Percentiles rank a stretch among this genome's conserved stretches.
phyloP scores from a whole-genome alignment of 2,329 filamentous ascomycete genomes.

The Botrytis paeoniae region DNA sequence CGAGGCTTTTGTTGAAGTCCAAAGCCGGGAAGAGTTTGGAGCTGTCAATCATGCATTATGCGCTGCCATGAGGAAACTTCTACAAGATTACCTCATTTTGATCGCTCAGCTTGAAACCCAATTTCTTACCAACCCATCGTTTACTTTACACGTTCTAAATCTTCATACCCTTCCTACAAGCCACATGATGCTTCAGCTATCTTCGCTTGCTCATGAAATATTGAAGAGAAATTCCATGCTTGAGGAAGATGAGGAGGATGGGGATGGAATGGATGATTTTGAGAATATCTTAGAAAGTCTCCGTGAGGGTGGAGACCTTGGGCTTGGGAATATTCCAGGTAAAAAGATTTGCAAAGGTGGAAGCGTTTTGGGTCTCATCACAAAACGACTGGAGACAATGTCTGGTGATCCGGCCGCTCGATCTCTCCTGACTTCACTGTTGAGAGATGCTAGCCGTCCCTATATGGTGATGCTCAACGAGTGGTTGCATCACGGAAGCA shows the following conservation, averaged over 20 bases:
- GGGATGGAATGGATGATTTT: slow-evolving; percentile 66
- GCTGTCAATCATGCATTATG: slow-evolving; percentile 94
- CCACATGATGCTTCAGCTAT: slow-evolving; percentile 88
- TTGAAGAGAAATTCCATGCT: slow-evolving; percentile 83
- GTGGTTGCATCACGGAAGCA: slow-evolving; percentile 94
- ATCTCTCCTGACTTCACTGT: slow-evolving; percentile 72
- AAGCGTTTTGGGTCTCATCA: slow-evolving; percentile 84
- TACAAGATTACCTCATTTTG: slow-evolving; percentile 92
- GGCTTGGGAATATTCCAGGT: slow-evolving; percentile 72
- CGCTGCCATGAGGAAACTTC: slow-evolving; percentile 84
- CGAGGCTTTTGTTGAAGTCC: slow-evolving; percentile 89
- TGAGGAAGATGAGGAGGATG: slow-evolving; percentile 71
- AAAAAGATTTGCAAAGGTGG: slow-evolving; percentile 98
- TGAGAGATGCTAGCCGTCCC: slow-evolving; percentile 84
- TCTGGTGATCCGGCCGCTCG: slow-evolving; percentile 90
- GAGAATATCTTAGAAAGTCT: slow-evolving; percentile 92
- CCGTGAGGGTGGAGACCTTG: slow-evolving; percentile 78
- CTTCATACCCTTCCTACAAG: slow-evolving; percentile 86
- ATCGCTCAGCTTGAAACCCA: slow-evolving; percentile 93
- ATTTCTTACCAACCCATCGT: slow-evolving; percentile 80
- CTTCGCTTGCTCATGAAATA: slow-evolving; percentile 82
- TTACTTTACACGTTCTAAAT: slow-evolving; percentile 90
- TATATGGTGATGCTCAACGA: slow-evolving; percentile 99
- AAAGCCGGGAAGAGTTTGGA: slow-evolving; percentile 89
- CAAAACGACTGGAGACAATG: slow-evolving; percentile 80